Evolutionary conservation across 2,329 filamentous ascomycete genomes (phyloP), one percentile per base, ranked within the genome.

Genomic region (Trichocomaceae sp.): DNA sequence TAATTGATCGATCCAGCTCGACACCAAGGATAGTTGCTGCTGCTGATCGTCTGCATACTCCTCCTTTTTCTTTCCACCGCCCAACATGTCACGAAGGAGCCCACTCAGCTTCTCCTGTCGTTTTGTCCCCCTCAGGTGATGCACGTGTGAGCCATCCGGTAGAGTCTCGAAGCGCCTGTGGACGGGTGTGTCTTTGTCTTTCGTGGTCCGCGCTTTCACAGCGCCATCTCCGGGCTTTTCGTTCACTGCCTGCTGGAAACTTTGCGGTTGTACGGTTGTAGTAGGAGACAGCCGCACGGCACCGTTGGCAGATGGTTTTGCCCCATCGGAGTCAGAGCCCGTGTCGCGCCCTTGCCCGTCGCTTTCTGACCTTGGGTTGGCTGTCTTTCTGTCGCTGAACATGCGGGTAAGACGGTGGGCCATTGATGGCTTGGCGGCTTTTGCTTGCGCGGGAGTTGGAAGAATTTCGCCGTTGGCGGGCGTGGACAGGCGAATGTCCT

Each of bases 81-180:
- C 77, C 52, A 97, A 80, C 63, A 96, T 82, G 62, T 86, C 85
- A 62, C 90, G 87, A 72, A 95, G 86, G 83, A 97, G 88, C 70
- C 95, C 90, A 19, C 88, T 86, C 54, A 99, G 79, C 74, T 96
- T 97, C 73, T 99, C 92, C 71, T 99, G 92, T 55, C 93, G 83
- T 69, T 89, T 90, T 58, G 88, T 88, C 58, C 88, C 91, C 74
- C 89, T 93, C 60, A 99, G 83, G 63, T 89, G 83, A 69, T 99
- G 93, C 64, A 88, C 85, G 66, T 99, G 93, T 35, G 84, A 81
- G 60, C 88, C 88, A 59, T 86, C 80, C 1, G 81, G 74, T 48
- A 79, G 74, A 20, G 77, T 59, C 70, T 83, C 83, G 67, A 85
- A 87, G 37, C 83, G 70, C 59, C 72, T 75, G 57, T 71, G 63